Conservation (phyloP, 306 rosid species). For the Cercis canadensis region DNA sequence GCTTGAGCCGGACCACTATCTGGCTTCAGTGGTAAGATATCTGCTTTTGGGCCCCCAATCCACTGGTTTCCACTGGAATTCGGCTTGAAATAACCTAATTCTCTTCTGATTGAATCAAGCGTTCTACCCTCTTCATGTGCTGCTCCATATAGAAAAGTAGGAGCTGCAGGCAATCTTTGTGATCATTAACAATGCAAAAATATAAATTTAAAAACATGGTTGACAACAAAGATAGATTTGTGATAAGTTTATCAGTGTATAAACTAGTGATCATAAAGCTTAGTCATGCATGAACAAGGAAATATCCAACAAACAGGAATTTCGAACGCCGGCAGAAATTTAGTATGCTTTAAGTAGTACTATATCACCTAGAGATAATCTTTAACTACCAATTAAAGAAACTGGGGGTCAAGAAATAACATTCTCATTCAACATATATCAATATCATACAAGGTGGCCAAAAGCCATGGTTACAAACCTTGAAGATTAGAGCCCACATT, state of each 20-base stretch:
- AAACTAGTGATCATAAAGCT: not conserved
- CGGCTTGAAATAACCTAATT: constrained; percentile 83
- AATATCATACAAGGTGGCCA: not conserved
- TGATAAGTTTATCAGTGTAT: no score
- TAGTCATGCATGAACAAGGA: not conserved
- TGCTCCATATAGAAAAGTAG: constrained; percentile 84
- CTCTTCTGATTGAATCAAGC: constrained; percentile 77
- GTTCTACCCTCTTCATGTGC: constrained; percentile 77
- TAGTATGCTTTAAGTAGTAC: no score
- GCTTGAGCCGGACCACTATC: constrained; percentile 74
- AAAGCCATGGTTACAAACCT: constrained; percentile 59
- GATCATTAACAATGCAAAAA: constrained; percentile 38
- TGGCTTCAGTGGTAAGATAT: constrained; percentile 59
- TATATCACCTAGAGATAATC: no score
- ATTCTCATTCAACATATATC: not conserved
- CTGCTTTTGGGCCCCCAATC: constrained; percentile 61
- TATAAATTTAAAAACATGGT: not conserved
- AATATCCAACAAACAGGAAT: not conserved
- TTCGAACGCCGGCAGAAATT: no score
- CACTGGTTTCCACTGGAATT: constrained; percentile 66
- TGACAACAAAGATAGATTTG: no score
- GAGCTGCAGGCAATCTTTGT: constrained; percentile 57
- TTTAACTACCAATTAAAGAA: no score
- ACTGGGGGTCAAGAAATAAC: not conserved
- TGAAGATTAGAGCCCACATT: constrained; percentile 66